Percentiles rank a stretch among this genome's conserved stretches.
phyloP scores from a whole-genome alignment of 768 basidiomycete genomes.

The Podaxis sp. region DNA sequence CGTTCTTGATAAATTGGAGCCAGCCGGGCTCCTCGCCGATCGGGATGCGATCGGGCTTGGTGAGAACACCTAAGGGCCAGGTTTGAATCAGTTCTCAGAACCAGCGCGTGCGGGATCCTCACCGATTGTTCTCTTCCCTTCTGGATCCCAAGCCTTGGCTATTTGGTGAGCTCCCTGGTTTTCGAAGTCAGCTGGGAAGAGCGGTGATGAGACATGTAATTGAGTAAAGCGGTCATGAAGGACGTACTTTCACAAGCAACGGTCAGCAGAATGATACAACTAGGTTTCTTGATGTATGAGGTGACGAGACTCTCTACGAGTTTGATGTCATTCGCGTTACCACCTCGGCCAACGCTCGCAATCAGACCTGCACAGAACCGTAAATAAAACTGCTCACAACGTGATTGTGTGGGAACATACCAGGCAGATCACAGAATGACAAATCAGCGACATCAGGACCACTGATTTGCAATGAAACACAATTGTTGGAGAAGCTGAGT shows the following conservation, averaged over 20 bases:
- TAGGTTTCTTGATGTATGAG: constrained; percentile 60
- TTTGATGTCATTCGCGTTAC: constrained; percentile 56
- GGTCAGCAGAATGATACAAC: constrained; percentile 60
- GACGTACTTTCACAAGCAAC: constrained; percentile 65
- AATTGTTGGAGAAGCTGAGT: constrained; percentile 53
- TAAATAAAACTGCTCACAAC: not conserved
- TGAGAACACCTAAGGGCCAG: constrained; percentile 59
- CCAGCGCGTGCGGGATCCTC: constrained; percentile 13
- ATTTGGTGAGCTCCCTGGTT: constrained; percentile 74
- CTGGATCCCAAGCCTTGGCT: constrained; percentile 57
- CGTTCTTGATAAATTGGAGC: constrained; percentile 57
- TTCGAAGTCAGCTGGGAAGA: constrained; percentile 66
- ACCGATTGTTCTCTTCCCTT: constrained; percentile 73
- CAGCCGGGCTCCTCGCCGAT: constrained; percentile 54
- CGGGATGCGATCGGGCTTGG: constrained; percentile 71
- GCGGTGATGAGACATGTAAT: not conserved
- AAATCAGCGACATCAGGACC: constrained; percentile 62
- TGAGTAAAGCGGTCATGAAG: not conserved
- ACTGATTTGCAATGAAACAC: constrained; percentile 57
- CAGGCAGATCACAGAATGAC: constrained; percentile 66
- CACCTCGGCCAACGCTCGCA: constrained; percentile 48
- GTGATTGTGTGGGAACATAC: constrained; percentile 23
- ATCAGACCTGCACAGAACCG: constrained; percentile 48
- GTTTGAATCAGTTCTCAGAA: not conserved
- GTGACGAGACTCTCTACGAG: constrained; percentile 59